phyloP scores from a whole-genome alignment of 805 yeast genomes.

The Vanderwaltozyma polyspora region DNA sequence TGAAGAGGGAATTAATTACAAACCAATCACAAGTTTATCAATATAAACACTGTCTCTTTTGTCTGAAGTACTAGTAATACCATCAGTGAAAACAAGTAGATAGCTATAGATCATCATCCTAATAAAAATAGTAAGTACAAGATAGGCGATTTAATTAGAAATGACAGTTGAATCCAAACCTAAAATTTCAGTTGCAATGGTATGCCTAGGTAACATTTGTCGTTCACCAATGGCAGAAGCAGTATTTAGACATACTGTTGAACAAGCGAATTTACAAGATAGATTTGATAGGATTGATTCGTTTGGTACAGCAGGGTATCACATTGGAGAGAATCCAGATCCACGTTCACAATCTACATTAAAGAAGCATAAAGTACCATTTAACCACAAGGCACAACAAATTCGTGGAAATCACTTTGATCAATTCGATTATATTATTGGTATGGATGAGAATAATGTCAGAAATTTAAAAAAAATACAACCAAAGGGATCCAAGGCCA shows the following conservation, averaged over 20 bases:
- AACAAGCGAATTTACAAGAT: conserved; percentile 31
- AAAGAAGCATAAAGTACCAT: conserved; percentile 57
- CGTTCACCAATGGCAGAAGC: conserved; percentile 99
- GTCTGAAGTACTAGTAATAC: too few species aligned
- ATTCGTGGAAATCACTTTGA: conserved; percentile 40
- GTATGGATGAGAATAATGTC: conserved; percentile 58
- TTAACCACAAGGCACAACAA: conserved; percentile 66
- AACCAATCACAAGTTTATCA: too few species aligned
- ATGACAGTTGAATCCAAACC: too few species aligned
- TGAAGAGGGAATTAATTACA: too few species aligned
- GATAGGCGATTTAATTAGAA: too few species aligned
- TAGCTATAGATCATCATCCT: too few species aligned
- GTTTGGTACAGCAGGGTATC: conserved; percentile 82
- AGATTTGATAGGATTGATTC: conserved; percentile 60
- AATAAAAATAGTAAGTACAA: too few species aligned
- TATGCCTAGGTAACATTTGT: conserved; percentile 84
- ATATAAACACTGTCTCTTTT: too few species aligned
- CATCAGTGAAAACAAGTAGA: too few species aligned
- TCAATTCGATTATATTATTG: conserved; percentile 55
- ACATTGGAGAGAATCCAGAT: conserved; percentile 76
- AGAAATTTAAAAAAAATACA: conserved; percentile 38
- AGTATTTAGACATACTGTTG: conserved; percentile 58
- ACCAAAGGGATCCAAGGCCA: conserved; percentile 39
- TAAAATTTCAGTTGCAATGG: conserved; percentile 63
- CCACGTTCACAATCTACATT: conserved; percentile 60